Base-by-base conservation (phyloP, 2,329 filamentous ascomycete species). In the Hypomyces rosellus region DNA sequence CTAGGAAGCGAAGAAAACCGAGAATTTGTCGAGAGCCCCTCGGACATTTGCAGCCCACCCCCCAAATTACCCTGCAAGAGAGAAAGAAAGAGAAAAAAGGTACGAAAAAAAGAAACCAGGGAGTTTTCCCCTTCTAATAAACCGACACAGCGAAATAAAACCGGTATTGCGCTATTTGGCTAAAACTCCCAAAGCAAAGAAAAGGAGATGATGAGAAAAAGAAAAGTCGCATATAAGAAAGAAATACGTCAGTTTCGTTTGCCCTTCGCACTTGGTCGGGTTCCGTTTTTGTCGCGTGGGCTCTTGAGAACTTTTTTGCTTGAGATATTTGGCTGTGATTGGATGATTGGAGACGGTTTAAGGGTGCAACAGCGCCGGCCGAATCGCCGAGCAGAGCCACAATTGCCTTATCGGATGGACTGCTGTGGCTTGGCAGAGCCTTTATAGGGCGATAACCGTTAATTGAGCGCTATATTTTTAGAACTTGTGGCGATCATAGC, bases 1-100 rank as follows among this genome's bases (percentile, higher is more conserved):
- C 49, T 54, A 41, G 53, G 41, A 45, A 39, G 47, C 55, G 44
- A 37, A 34, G 47, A 45, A 25, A 50, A 53, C 16, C 44, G 50
- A 33, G 43, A 43, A 41, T 30, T 52, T 41, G 38, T 41, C 38
- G 50, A 52, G 25, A 49, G 42, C 30, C 47, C 39, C 48, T 49
- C 46, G 46, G 51, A 52, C 51, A 52, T 52, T 52, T 38, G 51
- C 18, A 30, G 41, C 25, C 20, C 22, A 14, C 11, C 48, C 34
- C 38, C 47, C 38, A 46, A 46, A 50, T 15, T 18, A 34, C 43
- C 15, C 33, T 20, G 16, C 34, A 42, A 33, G 18, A 8, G 22
- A 42, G 13, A 18, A 22, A 20, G 39, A 22, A 30, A 12, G 39
- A 13, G 12, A 20, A 44, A 44, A 22, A 33, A 18, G 2, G 12